A percentile compares a stretch with the other conserved stretches of the same genome.
These are phyloP conservation scores for Pulicaria dysenterica DNA, from an alignment of 129 eudicot genomes.

Conservation along the genomic window DNA sequence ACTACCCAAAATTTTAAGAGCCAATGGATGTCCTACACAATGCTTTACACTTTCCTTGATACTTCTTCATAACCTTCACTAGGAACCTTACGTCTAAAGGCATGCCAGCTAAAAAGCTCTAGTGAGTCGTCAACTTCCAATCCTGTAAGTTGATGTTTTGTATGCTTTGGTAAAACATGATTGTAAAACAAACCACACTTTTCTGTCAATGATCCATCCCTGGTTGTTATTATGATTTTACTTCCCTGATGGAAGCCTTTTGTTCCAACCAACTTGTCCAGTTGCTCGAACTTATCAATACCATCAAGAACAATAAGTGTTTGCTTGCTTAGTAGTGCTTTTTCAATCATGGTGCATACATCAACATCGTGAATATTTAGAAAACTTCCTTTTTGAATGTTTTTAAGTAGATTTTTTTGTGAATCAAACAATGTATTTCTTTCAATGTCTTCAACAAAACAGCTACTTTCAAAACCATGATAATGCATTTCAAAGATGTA, in stretches of 20 bases:
- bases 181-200: not conserved
- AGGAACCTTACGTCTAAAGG: constrained; percentile 28
- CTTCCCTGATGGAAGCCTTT: constrained; percentile 28
- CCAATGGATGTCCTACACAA: constrained; percentile 38
- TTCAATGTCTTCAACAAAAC: constrained; percentile 23
- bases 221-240: constrained; percentile 37
- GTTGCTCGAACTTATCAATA: not conserved
- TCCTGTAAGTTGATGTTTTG: not conserved
- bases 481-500: constrained; percentile 10
- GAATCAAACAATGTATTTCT: constrained; percentile 20
- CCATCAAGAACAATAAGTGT: not conserved
- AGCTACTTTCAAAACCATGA: constrained; percentile 16
- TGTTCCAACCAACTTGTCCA: constrained; percentile 21
- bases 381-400: not conserved
- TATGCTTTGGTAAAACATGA: constrained; percentile 10
- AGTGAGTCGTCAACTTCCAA: not conserved
- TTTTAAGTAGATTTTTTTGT: constrained; percentile 30
- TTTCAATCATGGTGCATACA: constrained; percentile 18
- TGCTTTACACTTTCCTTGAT: not conserved
- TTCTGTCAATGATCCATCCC: not conserved
- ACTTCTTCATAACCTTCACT: constrained; percentile 1
- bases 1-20: constrained; percentile 43
- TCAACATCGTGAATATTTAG: constrained; percentile 1
- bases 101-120: constrained; percentile 41
- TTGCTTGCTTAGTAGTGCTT: not conserved